These are phyloP conservation scores for Orbilia blumenaviensis DNA, from an alignment of 2,329 filamentous ascomycete species.

Conservation along the genomic window DNA sequence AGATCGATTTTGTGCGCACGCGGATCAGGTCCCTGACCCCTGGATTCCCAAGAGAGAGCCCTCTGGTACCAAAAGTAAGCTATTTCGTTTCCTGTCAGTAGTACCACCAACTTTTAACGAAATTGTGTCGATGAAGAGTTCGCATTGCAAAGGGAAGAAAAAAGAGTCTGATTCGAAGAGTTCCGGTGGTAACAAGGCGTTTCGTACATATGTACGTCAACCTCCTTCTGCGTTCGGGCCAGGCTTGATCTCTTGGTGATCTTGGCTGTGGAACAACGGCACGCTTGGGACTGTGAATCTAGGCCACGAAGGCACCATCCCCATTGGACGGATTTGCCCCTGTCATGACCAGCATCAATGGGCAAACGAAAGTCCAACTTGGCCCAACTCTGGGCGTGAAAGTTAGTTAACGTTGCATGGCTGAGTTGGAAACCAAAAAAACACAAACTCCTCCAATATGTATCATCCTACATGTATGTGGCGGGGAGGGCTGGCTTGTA, in stretches of 20 bases:
- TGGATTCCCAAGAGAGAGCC: not conserved
- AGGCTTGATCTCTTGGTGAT: conserved; percentile 39
- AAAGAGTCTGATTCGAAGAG: not conserved
- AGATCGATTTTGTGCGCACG: no score
- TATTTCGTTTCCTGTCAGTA: not conserved
- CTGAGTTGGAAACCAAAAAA: not conserved
- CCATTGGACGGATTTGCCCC: conserved; percentile 3
- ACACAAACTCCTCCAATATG: not conserved
- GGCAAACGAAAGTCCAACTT: not conserved
- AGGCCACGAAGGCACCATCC: not conserved
- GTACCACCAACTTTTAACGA: conserved; percentile 6
- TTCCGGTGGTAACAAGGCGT: conserved; percentile 2
- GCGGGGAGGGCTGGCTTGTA: not conserved
- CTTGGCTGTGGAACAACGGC: conserved; percentile 25
- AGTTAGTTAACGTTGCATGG: no score
- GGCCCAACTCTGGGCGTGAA: not conserved
- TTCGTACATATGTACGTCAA: conserved; percentile 33
- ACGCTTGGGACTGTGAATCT: not conserved
- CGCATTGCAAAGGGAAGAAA: conserved; percentile 34
- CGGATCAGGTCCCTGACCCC: not conserved
- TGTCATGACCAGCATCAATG: not conserved
- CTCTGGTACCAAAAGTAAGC: no score
- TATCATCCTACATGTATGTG: no score
- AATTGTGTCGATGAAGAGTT: conserved; percentile 3
- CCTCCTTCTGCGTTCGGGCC: conserved; percentile 35